A percentile compares a stretch with the other conserved stretches of the same genome.
Evolutionary conservation across 257 asterid species (phyloP).

Genomic region (Capsicum baccatum): DNA sequence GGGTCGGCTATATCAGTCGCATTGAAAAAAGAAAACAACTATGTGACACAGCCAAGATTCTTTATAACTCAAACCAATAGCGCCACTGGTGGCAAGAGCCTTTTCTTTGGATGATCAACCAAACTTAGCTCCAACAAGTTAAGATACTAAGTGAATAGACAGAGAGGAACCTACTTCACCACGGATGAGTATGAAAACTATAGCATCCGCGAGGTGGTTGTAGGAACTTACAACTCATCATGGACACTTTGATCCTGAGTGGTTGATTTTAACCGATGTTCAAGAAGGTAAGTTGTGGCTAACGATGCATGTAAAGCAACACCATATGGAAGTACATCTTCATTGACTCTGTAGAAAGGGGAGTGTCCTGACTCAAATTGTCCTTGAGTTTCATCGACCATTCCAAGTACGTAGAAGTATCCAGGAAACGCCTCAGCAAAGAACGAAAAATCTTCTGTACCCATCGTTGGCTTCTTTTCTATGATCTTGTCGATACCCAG

Average conservation of each 20-base stretch:
- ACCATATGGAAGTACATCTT: constrained; percentile 67
- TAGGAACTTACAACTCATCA: constrained; percentile 50
- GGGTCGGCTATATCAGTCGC: not conserved
- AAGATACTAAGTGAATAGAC: not conserved
- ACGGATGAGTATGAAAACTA: not conserved
- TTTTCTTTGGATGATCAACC: not conserved
- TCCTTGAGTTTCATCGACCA: constrained; percentile 56
- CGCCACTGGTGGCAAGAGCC: not conserved
- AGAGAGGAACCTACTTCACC: not conserved
- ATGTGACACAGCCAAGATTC: not conserved
- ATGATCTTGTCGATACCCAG: constrained; percentile 48
- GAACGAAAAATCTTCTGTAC: constrained; percentile 68
- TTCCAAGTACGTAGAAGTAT: constrained; percentile 58
- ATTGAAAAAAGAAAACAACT: not conserved
- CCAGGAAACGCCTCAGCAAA: constrained; percentile 67
- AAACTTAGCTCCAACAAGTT: not conserved
- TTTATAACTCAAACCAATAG: not conserved
- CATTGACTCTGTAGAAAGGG: constrained; percentile 56
- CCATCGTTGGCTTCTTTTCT: constrained; percentile 51
- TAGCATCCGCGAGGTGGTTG: not conserved
- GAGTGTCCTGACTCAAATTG: constrained; percentile 49
- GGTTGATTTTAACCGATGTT: constrained; percentile 33
- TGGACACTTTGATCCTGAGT: constrained; percentile 32
- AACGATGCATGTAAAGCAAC: constrained; percentile 74
- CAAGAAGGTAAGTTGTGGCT: constrained; percentile 51